phyloP scores from a whole-genome alignment of 2,329 filamentous ascomycete genomes.

The Nemania diffusa region DNA sequence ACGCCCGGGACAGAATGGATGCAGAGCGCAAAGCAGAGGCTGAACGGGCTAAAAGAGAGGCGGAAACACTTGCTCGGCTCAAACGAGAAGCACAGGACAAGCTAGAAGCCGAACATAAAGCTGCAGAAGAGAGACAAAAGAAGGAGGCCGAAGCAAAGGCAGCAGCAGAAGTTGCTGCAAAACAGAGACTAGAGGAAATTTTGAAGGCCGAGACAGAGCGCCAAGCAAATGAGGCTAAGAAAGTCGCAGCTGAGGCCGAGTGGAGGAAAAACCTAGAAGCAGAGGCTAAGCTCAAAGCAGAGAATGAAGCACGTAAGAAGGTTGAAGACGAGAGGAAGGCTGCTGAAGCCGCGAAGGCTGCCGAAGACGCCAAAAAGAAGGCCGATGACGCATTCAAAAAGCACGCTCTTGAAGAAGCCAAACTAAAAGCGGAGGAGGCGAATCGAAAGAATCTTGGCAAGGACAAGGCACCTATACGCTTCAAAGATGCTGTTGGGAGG shows the following conservation, averaged over 20 bases:
- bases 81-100: slow-evolving; percentile 52
- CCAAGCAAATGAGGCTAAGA: slow-evolving; percentile 43
- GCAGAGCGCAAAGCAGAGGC: slow-evolving; percentile 54
- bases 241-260: slow-evolving; percentile 45
- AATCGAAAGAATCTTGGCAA: slow-evolving; percentile 60
- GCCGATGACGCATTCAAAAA: slow-evolving; percentile 66
- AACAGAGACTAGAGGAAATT: slow-evolving; percentile 54
- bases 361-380: slow-evolving; percentile 64
- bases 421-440: slow-evolving; percentile 57
- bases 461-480: slow-evolving; percentile 81
- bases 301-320: slow-evolving; percentile 54
- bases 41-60: slow-evolving; percentile 45
- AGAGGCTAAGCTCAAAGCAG: slow-evolving; percentile 53
- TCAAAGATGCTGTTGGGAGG: slow-evolving; percentile 89
- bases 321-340: slow-evolving; percentile 53
- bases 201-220: slow-evolving; percentile 47
- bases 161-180: slow-evolving; percentile 61
- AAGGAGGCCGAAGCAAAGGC: slow-evolving; percentile 57
- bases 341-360: slow-evolving; percentile 54
- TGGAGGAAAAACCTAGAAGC: slow-evolving; percentile 44
- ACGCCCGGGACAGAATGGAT: slow-evolving; percentile 48
- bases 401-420: slow-evolving; percentile 59
- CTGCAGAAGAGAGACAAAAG: slow-evolving; percentile 57
- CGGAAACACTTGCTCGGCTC: slow-evolving; percentile 46
- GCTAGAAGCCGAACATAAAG: slow-evolving; percentile 50